These are phyloP conservation scores for Vigna nakashimae DNA, from an alignment of 306 rosid genomes.

Conservation along the genomic window DNA sequence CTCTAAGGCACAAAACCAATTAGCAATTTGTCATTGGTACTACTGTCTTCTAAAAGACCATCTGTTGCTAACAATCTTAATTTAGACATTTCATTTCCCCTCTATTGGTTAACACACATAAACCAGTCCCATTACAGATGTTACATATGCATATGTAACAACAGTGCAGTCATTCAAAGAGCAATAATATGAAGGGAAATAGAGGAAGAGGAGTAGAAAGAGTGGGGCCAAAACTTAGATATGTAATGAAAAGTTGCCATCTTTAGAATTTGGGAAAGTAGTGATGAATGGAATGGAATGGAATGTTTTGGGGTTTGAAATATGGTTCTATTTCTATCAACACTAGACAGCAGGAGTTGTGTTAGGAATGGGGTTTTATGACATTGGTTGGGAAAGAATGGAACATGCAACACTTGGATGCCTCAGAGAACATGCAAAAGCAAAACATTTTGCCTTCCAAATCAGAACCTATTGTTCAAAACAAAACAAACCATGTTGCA, in stretches of 20 bases:
- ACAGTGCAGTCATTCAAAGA: slow-evolving; percentile 8
- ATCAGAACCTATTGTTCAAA: slow-evolving; percentile 29
- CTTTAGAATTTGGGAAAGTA: slow-evolving; percentile 39
- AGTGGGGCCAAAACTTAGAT: slow-evolving; percentile 31
- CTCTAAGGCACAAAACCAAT: background rate
- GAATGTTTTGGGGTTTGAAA: slow-evolving; percentile 35
- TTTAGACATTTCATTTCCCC: slow-evolving; percentile 24
- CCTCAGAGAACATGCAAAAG: slow-evolving; percentile 47
- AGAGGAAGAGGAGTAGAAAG: slow-evolving; percentile 12
- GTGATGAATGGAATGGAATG: slow-evolving; percentile 40
- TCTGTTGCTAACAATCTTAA: background rate
- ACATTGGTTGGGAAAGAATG: slow-evolving; percentile 61
- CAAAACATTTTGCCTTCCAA: slow-evolving; percentile 45
- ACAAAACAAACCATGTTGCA: slow-evolving; percentile 40
- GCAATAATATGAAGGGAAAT: slow-evolving; percentile 39
- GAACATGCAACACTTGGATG: slow-evolving; percentile 57
- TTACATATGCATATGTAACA: background rate
- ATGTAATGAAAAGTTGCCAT: slow-evolving; percentile 38
- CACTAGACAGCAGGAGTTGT: slow-evolving; percentile 51
- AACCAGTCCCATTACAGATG: background rate
- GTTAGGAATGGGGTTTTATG: slow-evolving; percentile 56
- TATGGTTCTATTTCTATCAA: background rate
- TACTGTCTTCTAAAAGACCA: background rate
- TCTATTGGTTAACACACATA: slow-evolving; percentile 22
- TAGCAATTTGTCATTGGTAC: slow-evolving; percentile 3